phyloP scores from a whole-genome alignment of 2,329 filamentous ascomycete genomes.

The Pseudogymnoascus sp. region DNA sequence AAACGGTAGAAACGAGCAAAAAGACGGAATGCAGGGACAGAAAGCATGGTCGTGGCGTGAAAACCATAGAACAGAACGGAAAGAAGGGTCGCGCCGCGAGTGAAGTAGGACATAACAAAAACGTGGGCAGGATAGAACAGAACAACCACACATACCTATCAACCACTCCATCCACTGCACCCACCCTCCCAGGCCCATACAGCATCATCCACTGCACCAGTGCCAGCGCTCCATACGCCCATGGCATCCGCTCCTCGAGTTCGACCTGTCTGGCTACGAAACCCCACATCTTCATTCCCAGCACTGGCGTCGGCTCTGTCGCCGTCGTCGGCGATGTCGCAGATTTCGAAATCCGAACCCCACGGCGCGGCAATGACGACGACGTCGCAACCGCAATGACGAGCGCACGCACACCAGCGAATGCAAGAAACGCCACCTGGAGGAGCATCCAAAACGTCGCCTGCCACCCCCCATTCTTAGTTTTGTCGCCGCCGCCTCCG shows the following conservation, averaged over 20 bases:
- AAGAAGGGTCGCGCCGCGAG: background rate
- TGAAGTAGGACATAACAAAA: background rate
- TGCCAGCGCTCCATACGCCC: slow-evolving; percentile 70
- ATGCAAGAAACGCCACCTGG: slow-evolving; percentile 41
- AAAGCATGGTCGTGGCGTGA: background rate
- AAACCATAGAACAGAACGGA: background rate
- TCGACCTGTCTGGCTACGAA: slow-evolving; percentile 66
- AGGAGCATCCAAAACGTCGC: slow-evolving; percentile 42
- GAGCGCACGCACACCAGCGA: slow-evolving; percentile 59
- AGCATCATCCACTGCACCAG: slow-evolving; percentile 69
- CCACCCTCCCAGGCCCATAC: slow-evolving; percentile 67
- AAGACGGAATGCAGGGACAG: background rate
- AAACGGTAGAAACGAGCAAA: background rate
- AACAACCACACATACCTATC: slow-evolving; percentile 69
- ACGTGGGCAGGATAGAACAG: slow-evolving; percentile 9
- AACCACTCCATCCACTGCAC: slow-evolving; percentile 66
- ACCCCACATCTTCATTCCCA: slow-evolving; percentile 71
- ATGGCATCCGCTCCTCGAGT: slow-evolving; percentile 78
- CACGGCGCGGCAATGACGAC: slow-evolving; percentile 52
- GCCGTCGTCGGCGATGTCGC: background rate
- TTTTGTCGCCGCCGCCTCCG: slow-evolving; percentile 9
- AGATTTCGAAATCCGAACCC: background rate
- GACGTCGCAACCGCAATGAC: slow-evolving; percentile 59
- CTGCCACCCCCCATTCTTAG: slow-evolving; percentile 12
- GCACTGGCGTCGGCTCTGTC: slow-evolving; percentile 35